A percentile compares a stretch with the other conserved stretches of the same genome.
Conservation (phyloP, 257 asterid genomes). For the Mitragyna speciosa region DNA sequence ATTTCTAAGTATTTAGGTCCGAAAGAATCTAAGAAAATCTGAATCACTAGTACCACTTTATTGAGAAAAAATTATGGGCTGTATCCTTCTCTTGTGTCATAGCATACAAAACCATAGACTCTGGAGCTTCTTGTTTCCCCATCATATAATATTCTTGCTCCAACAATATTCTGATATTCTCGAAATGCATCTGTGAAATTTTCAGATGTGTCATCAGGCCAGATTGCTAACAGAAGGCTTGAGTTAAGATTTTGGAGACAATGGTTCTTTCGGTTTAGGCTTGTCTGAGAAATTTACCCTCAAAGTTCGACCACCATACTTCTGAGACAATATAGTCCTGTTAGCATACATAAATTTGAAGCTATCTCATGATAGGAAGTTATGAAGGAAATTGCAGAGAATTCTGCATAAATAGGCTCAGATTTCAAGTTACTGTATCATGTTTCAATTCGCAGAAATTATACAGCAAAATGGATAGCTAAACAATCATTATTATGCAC, state of each 20-base stretch:
- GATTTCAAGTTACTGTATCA: background rate
- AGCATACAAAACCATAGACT: conserved; percentile 87
- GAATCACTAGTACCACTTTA: conserved; percentile 61
- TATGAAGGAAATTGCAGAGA: background rate
- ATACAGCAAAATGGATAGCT: background rate
- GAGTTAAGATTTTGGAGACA: conserved; percentile 85
- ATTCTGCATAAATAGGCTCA: background rate
- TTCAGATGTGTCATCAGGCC: conserved; percentile 78
- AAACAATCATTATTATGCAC: background rate
- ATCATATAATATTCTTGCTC: conserved; percentile 62
- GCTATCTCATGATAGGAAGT: background rate
- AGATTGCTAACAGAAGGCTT: conserved; percentile 85
- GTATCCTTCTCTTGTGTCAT: conserved; percentile 62
- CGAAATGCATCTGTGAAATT: conserved; percentile 58
- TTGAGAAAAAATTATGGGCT: conserved; percentile 66
- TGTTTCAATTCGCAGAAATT: background rate
- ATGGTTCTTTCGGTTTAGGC: conserved; percentile 81
- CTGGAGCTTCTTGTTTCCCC: conserved; percentile 76
- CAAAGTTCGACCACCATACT: conserved; percentile 84
- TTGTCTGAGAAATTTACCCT: conserved; percentile 84
- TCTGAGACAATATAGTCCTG: conserved; percentile 37
- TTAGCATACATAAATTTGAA: background rate
- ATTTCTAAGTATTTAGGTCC: background rate
- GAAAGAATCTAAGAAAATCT: too few species aligned
- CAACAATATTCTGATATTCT: conserved; percentile 62